Evolutionary conservation across 1,284 basidiomycete genomes (phyloP).

Genomic region (Schizophyllum amplum): DNA sequence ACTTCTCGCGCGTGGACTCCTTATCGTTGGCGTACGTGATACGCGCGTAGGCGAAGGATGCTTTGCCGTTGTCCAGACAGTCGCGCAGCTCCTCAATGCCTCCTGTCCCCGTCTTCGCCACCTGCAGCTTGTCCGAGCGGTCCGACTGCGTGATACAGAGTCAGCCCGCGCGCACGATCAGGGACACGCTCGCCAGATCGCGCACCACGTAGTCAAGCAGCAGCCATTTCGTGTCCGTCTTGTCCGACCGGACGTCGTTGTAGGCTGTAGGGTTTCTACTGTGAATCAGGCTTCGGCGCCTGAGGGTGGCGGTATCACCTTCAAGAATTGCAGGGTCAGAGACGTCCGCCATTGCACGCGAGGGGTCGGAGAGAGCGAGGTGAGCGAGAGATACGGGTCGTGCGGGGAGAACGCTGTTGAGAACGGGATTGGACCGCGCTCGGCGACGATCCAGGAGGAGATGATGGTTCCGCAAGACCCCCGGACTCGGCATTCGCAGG

Average conservation of each 20-base stretch:
- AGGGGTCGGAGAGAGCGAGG: constrained; percentile 12
- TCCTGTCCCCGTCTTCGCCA: constrained; percentile 73
- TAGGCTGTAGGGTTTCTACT: constrained; percentile 54
- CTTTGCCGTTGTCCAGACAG: constrained; percentile 65
- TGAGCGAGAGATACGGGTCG: constrained; percentile 16
- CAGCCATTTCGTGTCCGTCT: constrained; percentile 79
- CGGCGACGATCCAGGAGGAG: too few species aligned
- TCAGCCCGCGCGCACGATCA: not conserved
- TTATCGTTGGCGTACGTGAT: constrained; percentile 83
- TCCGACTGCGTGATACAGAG: constrained; percentile 46
- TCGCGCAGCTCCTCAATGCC: constrained; percentile 73
- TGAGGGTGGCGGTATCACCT: constrained; percentile 10
- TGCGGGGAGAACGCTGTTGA: not conserved
- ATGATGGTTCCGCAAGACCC: too few species aligned
- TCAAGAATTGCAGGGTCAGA: constrained; percentile 60
- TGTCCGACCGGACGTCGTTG: constrained; percentile 75
- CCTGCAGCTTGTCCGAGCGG: constrained; percentile 73
- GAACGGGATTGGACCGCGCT: not conserved
- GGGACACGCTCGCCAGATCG: not conserved
- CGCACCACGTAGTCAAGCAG: constrained; percentile 78
- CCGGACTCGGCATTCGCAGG: too few species aligned
- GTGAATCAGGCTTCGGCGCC: constrained; percentile 13
- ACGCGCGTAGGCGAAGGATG: constrained; percentile 78
- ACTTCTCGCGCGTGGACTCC: constrained; percentile 84
- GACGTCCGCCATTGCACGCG: constrained; percentile 68